A percentile compares a stretch with the other conserved stretches of the same genome.
Conservation (phyloP, 1,284 basidiomycete species). For the Moesziomyces sp. region DNA sequence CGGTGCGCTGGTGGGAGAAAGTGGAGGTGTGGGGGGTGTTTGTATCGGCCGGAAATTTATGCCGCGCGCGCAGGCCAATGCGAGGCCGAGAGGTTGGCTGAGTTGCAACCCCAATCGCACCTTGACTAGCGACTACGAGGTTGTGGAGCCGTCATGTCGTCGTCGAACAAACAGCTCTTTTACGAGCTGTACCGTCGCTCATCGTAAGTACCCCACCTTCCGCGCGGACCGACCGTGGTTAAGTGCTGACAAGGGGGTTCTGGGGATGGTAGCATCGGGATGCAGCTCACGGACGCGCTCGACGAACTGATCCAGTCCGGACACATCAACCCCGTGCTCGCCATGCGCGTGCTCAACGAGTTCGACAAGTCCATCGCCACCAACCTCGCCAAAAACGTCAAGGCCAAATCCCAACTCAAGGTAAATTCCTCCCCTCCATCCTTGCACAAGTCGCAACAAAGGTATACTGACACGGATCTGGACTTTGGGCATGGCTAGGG, state of each 20-base stretch:
- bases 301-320: slow-evolving; percentile 98
- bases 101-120: too few species aligned
- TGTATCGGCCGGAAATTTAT: too few species aligned
- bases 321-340: slow-evolving; percentile 94
- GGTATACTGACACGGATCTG: too few species aligned
- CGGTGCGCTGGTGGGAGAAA: too few species aligned
- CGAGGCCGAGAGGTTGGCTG: too few species aligned
- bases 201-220: slow-evolving; percentile 34
- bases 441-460: not conserved
- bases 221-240: too few species aligned
- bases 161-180: slow-evolving; percentile 53
- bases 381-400: slow-evolving; percentile 62
- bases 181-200: slow-evolving; percentile 62
- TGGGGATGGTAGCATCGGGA: slow-evolving; percentile 79
- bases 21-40: too few species aligned
- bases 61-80: too few species aligned
- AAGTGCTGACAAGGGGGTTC: too few species aligned
- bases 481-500: slow-evolving; percentile 34
- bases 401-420: slow-evolving; percentile 63
- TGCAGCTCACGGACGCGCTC: slow-evolving; percentile 97
- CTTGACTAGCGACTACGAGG: not conserved
- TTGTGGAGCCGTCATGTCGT: slow-evolving; percentile 7
- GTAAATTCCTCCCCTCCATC: slow-evolving; percentile 19
- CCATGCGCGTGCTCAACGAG: slow-evolving; percentile 87
- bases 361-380: slow-evolving; percentile 66